Evolutionary conservation across 192 early-diverging fungal species (phyloP).

Genomic region (Coemansia sp.): DNA sequence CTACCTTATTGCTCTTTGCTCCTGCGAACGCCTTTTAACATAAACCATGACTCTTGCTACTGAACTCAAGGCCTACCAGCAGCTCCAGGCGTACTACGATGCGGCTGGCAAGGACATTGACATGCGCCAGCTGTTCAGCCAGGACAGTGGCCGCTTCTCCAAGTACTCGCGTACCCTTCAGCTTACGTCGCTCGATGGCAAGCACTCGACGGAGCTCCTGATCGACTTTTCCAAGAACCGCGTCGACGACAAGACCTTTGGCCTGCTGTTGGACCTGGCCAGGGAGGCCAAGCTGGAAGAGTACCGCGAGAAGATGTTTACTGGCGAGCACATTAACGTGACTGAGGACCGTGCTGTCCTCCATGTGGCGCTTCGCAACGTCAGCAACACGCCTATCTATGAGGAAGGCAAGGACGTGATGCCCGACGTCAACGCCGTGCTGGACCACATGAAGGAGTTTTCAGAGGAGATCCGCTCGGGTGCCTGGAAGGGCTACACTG

Average conservation of each 20-base stretch:
- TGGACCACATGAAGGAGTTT: constrained; percentile 89
- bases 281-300: constrained; percentile 82
- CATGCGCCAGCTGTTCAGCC: constrained; percentile 79
- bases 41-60: constrained; percentile 70
- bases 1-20: background rate
- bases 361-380: constrained; percentile 92
- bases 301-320: constrained; percentile 92
- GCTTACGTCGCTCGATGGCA: constrained; percentile 51
- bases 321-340: constrained; percentile 95
- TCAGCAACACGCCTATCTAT: constrained; percentile 79
- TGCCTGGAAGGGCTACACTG: constrained; percentile 95
- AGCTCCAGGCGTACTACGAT: constrained; percentile 89
- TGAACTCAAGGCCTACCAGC: constrained; percentile 81
- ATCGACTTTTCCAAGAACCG: constrained; percentile 98
- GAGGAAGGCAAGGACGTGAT: constrained; percentile 91
- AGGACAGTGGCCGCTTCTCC: constrained; percentile 77
- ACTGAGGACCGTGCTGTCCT: constrained; percentile 96
- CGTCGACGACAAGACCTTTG: constrained; percentile 78
- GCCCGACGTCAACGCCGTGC: constrained; percentile 92
- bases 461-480: constrained; percentile 86
- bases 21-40: background rate
- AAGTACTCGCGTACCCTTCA: constrained; percentile 75
- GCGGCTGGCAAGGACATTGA: constrained; percentile 68
- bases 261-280: constrained; percentile 79
- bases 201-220: constrained; percentile 66